Evolutionary conservation across 192 early-diverging fungal genomes (phyloP).

Genomic region (Rhizoclosmatium sp.): DNA sequence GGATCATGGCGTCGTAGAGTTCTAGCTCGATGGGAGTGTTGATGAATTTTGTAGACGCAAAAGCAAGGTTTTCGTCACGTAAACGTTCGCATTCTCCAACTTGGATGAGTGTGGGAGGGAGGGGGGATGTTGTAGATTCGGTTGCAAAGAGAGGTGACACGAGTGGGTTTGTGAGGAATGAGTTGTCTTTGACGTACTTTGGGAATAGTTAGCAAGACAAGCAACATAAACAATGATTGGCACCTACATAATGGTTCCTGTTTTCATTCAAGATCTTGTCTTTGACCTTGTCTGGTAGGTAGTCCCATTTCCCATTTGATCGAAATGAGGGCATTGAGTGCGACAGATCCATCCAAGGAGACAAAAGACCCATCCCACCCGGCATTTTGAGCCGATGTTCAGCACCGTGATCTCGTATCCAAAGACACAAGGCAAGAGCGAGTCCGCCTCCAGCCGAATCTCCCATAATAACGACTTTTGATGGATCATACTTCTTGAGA

Average conservation of each 20-base stretch:
- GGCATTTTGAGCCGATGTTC: conserved; percentile 46
- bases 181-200: conserved; percentile 43
- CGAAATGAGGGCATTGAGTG: conserved; percentile 55
- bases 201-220: background rate
- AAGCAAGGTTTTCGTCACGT: conserved; percentile 55
- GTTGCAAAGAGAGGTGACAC: conserved; percentile 53
- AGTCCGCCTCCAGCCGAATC: conserved; percentile 63
- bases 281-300: conserved; percentile 46
- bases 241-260: conserved; percentile 37
- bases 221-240: conserved; percentile 17
- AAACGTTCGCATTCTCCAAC: conserved; percentile 55
- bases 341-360: conserved; percentile 71
- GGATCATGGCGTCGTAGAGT: conserved; percentile 53
- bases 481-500: conserved; percentile 56
- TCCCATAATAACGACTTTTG: conserved; percentile 55
- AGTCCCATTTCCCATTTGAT: conserved; percentile 43
- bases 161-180: conserved; percentile 44
- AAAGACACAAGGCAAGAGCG: conserved; percentile 52
- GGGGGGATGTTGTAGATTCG: conserved; percentile 34
- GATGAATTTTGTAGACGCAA: conserved; percentile 35
- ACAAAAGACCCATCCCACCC: conserved; percentile 59
- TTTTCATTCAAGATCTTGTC: conserved; percentile 39
- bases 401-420: conserved; percentile 43
- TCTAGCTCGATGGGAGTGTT: conserved; percentile 46
- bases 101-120: conserved; percentile 56